These are phyloP conservation scores for Nemania abortiva DNA, from an alignment of 2,329 filamentous ascomycete genomes.

Conservation along the genomic window DNA sequence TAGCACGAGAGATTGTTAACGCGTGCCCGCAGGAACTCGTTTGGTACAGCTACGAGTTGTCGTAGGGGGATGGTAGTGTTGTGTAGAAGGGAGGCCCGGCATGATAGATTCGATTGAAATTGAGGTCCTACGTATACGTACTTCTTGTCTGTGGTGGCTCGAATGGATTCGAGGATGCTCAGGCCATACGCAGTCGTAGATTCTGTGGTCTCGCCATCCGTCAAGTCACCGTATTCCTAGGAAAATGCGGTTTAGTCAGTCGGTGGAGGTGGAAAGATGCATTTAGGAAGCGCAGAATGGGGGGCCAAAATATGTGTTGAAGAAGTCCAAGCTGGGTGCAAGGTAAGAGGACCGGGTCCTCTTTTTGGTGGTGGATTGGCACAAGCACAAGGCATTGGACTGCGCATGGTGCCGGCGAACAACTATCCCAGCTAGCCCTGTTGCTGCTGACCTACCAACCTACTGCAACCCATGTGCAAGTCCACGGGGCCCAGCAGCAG, in stretches of 20 bases:
- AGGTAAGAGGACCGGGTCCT: slow-evolving; percentile 19
- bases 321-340: slow-evolving; percentile 20
- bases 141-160: slow-evolving; percentile 84
- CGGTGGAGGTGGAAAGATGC: slow-evolving; percentile 19
- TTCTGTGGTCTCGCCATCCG: slow-evolving; percentile 71
- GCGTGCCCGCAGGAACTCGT: slow-evolving; percentile 11
- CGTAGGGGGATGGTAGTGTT: not conserved
- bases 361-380: slow-evolving; percentile 27
- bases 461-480: slow-evolving; percentile 31
- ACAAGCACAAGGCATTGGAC: slow-evolving; percentile 41
- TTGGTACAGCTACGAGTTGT: not conserved
- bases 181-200: slow-evolving; percentile 79
- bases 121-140: slow-evolving; percentile 58
- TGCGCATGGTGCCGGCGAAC: slow-evolving; percentile 28
- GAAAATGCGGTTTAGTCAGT: slow-evolving; percentile 28
- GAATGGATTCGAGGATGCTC: slow-evolving; percentile 79
- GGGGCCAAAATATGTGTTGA: slow-evolving; percentile 34
- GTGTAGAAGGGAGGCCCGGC: not conserved
- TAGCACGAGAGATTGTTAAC: slow-evolving; percentile 42
- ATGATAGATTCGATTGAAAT: slow-evolving; percentile 10
- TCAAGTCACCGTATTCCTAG: slow-evolving; percentile 62
- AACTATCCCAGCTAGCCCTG: slow-evolving; percentile 28
- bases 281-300: slow-evolving; percentile 14
- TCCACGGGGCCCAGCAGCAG: slow-evolving; percentile 18
- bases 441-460: slow-evolving; percentile 18